These are phyloP conservation scores for Cerioporus squamosus DNA, from an alignment of 1,284 basidiomycete species.

Conservation along the genomic window DNA sequence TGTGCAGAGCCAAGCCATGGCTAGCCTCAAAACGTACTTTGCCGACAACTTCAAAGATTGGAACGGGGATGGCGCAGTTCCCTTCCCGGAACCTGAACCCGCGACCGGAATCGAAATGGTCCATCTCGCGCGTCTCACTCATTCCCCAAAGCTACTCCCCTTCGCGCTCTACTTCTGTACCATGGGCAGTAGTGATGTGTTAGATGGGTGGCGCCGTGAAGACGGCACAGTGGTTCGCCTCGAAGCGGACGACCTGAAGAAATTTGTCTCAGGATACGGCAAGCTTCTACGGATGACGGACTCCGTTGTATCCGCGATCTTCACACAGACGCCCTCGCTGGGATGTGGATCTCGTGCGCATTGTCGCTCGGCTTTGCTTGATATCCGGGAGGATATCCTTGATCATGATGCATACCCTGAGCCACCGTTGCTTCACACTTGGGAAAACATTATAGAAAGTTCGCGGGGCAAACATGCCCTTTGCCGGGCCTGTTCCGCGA, in stretches of 20 bases:
- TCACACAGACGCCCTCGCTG: too few species aligned
- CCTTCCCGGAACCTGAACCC: neutral
- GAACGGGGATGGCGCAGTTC: neutral
- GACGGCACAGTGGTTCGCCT: neutral
- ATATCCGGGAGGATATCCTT: too few species aligned
- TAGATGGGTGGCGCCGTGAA: neutral
- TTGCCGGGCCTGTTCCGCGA: too few species aligned
- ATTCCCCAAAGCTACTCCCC: constrained; percentile 1
- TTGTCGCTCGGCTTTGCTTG: too few species aligned
- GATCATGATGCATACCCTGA: too few species aligned
- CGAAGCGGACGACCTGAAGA: neutral
- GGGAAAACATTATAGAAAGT: too few species aligned
- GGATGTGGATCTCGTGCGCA: too few species aligned
- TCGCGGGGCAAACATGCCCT: too few species aligned
- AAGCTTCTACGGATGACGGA: neutral
- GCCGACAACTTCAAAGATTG: neutral
- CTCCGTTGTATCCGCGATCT: neutral
- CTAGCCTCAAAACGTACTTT: neutral
- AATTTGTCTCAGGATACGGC: neutral
- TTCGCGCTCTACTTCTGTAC: constrained; percentile 1
- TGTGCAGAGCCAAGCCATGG: neutral
- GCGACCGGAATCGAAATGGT: neutral
- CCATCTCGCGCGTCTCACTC: constrained; percentile 6
- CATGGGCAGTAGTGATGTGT: too few species aligned
- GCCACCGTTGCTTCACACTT: too few species aligned